Percentiles rank a stretch among this genome's conserved stretches.
Conservation (phyloP, 441 rosid species). For the Corymbia citriodora region DNA sequence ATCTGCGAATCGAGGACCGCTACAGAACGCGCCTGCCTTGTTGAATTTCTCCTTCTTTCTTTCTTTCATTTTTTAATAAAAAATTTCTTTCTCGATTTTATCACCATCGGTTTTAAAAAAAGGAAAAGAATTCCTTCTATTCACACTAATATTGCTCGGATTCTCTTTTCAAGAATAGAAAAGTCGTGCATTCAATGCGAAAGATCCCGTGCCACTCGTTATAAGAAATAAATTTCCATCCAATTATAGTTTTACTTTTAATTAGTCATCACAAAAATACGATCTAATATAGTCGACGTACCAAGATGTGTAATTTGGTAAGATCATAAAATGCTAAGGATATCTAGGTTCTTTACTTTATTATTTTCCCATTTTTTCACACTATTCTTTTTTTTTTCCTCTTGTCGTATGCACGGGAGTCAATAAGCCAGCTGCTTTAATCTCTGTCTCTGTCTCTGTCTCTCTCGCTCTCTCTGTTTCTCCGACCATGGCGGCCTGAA, state of each 20-base stretch:
- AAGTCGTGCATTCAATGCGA: fast-evolving
- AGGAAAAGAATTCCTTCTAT: too few species aligned
- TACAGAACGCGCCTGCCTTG: neutral
- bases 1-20: neutral
- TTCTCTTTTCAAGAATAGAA: fast-evolving
- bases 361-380: neutral
- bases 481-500: neutral
- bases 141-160: neutral
- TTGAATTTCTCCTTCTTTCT: neutral
- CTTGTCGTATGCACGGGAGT: neutral
- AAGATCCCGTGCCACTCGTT: fast-evolving
- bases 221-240: neutral
- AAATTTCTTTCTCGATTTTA: neutral
- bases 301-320: neutral
- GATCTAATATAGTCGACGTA: too few species aligned
- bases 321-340: neutral
- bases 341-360: neutral
- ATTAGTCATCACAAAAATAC: neutral
- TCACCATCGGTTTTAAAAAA: neutral
- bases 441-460: neutral
- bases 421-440: fast-evolving
- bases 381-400: fast-evolving
- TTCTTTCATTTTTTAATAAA: neutral
- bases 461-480: neutral
- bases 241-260: neutral